phyloP scores from a whole-genome alignment of 768 basidiomycete species.

The Cytidiella melzeri region DNA sequence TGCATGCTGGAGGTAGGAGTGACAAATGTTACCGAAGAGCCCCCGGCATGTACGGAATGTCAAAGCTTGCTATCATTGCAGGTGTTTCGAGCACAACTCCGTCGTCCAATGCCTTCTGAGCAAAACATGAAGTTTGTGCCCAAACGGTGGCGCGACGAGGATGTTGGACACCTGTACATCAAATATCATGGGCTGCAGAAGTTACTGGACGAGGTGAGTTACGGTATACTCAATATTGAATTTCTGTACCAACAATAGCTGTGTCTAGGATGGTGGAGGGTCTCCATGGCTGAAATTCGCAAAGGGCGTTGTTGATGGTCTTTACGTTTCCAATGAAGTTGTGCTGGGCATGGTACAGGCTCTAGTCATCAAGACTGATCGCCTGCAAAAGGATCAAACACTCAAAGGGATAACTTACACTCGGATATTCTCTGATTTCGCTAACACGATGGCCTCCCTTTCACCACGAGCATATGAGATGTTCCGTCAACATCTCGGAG shows the following conservation, averaged over 20 bases:
- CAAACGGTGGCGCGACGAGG: not conserved
- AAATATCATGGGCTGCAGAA: constrained; percentile 1
- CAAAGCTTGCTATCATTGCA: not conserved
- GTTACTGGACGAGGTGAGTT: constrained; percentile 5
- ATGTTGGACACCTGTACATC: constrained; percentile 2
- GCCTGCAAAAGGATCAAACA: too few relatives aligned
- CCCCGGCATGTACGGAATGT: constrained; percentile 2
- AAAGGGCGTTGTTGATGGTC: not conserved
- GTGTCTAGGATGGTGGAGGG: not conserved
- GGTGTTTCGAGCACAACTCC: constrained; percentile 1
- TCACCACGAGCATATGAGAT: not conserved
- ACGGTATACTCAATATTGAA: too few relatives aligned
- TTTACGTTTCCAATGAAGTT: too few relatives aligned
- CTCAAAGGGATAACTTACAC: constrained; percentile 1
- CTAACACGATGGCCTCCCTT: not conserved
- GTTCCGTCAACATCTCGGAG: not conserved
- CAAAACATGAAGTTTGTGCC: constrained; percentile 5
- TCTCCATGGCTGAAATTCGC: not conserved
- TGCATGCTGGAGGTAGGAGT: too few relatives aligned
- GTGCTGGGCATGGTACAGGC: too few relatives aligned
- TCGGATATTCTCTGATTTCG: not conserved
- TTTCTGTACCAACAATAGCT: not conserved
- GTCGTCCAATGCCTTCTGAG: not conserved
- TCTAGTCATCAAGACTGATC: too few relatives aligned
- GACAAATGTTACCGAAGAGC: too few relatives aligned